Evolutionary conservation across 371 early-diverging fungal genomes (phyloP).

Genomic region (Mortierella polycephala): DNA sequence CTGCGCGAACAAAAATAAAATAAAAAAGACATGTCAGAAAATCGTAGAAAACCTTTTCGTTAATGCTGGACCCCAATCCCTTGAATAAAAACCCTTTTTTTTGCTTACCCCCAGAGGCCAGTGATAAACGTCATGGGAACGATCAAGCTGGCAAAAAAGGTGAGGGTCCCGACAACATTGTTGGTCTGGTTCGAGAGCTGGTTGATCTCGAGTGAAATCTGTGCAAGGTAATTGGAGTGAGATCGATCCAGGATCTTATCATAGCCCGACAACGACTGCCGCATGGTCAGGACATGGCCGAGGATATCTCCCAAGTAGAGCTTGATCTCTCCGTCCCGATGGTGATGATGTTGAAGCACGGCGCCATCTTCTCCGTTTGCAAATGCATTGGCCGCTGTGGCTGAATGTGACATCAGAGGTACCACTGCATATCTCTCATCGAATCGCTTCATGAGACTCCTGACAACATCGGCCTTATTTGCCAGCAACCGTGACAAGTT

Average conservation of each 20-base stretch:
- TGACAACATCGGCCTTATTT: constrained; percentile 85
- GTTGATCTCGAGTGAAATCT: constrained; percentile 96
- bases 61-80: neutral
- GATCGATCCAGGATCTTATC: constrained; percentile 92
- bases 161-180: constrained; percentile 89
- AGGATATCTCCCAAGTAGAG: constrained; percentile 91
- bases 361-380: neutral
- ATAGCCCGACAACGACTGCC: constrained; percentile 87
- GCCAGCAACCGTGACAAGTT: constrained; percentile 76
- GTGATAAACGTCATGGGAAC: constrained; percentile 96
- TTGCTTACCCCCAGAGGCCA: constrained; percentile 63
- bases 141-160: constrained; percentile 90
- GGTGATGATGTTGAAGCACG: neutral
- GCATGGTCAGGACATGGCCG: constrained; percentile 95
- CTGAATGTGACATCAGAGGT: neutral
- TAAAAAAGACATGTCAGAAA: neutral
- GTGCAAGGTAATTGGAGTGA: constrained; percentile 96
- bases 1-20: constrained; percentile 5
- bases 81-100: neutral
- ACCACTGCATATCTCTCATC: constrained; percentile 56
- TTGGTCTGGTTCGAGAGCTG: constrained; percentile 93
- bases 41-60: neutral
- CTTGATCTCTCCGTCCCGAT: constrained; percentile 51
- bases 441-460: constrained; percentile 80
- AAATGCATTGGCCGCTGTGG: neutral